Percentiles rank a stretch among this genome's conserved stretches.
phyloP scores from a whole-genome alignment of 2,329 filamentous ascomycete species.

The Clarireedia paspali region DNA sequence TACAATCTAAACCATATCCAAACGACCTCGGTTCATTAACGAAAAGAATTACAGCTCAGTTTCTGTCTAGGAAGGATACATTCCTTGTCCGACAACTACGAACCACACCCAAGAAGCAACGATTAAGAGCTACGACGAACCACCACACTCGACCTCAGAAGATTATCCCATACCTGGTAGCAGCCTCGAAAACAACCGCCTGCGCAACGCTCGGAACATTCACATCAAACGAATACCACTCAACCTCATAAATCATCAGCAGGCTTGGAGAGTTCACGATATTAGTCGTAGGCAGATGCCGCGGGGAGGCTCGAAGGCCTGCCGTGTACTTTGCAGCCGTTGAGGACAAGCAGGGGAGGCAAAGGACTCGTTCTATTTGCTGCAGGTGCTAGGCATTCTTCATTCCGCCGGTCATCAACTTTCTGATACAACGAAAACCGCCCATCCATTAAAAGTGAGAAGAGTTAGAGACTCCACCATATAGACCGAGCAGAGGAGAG shows the following conservation, averaged over 20 bases:
- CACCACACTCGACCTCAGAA: not conserved
- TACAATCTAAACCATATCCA: too few species aligned
- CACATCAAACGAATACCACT: not conserved
- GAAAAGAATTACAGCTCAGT: conserved; percentile 24
- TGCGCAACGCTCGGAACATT: not conserved
- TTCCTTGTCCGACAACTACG: not conserved
- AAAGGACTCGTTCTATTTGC: not conserved
- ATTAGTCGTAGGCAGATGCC: conserved; percentile 6
- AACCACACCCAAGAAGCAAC: not conserved
- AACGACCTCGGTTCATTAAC: not conserved
- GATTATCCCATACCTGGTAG: not conserved
- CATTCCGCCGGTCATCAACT: not conserved
- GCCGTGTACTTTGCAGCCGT: conserved; percentile 4
- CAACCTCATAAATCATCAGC: not conserved
- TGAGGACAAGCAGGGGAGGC: not conserved
- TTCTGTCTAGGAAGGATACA: conserved; percentile 22
- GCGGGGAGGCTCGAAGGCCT: conserved; percentile 9
- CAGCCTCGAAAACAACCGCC: not conserved
- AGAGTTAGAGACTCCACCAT: not conserved
- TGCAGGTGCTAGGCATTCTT: not conserved
- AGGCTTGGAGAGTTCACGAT: not conserved
- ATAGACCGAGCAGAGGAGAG: not conserved
- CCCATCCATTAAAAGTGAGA: not conserved
- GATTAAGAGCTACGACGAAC: not conserved
- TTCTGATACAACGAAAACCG: not conserved